Evolutionary conservation across 179 eudicot genomes (phyloP), one percentile per base, ranked within the genome.

Genomic region (Spergularia azorica): DNA sequence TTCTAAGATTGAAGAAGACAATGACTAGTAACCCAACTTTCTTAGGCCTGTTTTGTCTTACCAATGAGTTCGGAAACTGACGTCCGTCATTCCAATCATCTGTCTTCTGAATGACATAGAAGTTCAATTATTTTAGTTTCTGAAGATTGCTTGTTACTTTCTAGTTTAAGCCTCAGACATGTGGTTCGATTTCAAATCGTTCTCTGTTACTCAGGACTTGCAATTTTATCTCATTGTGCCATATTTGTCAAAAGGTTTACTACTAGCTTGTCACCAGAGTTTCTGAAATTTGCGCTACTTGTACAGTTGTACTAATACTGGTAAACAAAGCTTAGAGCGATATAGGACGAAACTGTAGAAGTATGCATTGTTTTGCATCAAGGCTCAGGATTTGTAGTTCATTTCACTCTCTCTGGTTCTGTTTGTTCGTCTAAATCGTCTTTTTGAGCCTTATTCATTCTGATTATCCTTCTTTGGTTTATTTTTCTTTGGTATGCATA

Each of bases 61-160:
- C 54, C 76, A 63, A 54, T 36, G 68, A 16, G 67, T 80, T 48
- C 52, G 77, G 72, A 65, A 56, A 67, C 4, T 26, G 79, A 72
- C 51, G 69, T 20, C 26, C 16, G 18, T 68, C 59, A 36, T 81
- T 20, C 55, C 10, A 38, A 67, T 60, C 38, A 6, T 55, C 56
- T 59, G 16, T 69, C 69, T 26, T 60, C 11, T 41, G 11, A 13
- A 63, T 50, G 21, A 26, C 9, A 60, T n/a, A 43, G 7, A 43
- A 39, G n/a, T 72, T 12, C 0, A 20, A 1, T 57, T 55, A 17
- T 38, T 26, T 10, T 32, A 71, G 20, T 70, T 13, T 26, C 36
- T 0, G 17, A 54, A 70, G 16, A 5, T 67, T 3, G 6, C 50
- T 3, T 10, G 15, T 3, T 63, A 63, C 46, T 36, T 43, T 39